Evolutionary conservation across 2,329 filamentous ascomycete genomes (phyloP).

Genomic region (Bipolaris victoriae): DNA sequence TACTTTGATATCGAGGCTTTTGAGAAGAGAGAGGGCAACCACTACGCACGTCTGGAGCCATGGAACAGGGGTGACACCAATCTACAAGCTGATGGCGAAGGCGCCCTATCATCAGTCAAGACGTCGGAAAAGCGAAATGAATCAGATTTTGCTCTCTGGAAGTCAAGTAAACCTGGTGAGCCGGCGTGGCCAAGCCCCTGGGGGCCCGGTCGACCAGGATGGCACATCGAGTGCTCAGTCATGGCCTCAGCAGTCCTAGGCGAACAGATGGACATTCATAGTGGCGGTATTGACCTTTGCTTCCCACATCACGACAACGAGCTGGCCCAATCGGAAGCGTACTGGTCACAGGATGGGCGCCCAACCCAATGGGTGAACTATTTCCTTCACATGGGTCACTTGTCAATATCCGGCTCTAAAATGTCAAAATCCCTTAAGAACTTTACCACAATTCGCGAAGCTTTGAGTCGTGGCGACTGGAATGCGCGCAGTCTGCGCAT

Average conservation of each 20-base stretch:
- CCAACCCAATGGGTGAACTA: constrained; percentile 85
- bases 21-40: constrained; percentile 76
- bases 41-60: constrained; percentile 83
- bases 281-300: constrained; percentile 88
- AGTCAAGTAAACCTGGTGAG: constrained; percentile 88
- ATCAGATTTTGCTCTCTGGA: constrained; percentile 93
- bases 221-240: constrained; percentile 96
- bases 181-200: constrained; percentile 88
- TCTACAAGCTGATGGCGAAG: constrained; percentile 87
- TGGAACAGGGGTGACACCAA: constrained; percentile 84
- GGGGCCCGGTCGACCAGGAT: constrained; percentile 87
- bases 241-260: constrained; percentile 94
- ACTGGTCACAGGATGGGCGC: constrained; percentile 61
- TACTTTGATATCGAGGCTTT: constrained; percentile 93
- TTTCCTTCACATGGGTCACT: constrained; percentile 93
- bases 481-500: constrained; percentile 81
- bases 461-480: constrained; percentile 71
- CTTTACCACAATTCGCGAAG: constrained; percentile 90
- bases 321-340: constrained; percentile 87
- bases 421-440: constrained; percentile 98
- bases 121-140: constrained; percentile 72
- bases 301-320: constrained; percentile 83
- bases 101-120: constrained; percentile 67
- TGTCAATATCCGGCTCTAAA: constrained; percentile 87
- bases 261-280: constrained; percentile 87